These are phyloP conservation scores for Hyphopichia wangnamkhiaoensis DNA, from an alignment of 1,139 yeast species.

Conservation along the genomic window DNA sequence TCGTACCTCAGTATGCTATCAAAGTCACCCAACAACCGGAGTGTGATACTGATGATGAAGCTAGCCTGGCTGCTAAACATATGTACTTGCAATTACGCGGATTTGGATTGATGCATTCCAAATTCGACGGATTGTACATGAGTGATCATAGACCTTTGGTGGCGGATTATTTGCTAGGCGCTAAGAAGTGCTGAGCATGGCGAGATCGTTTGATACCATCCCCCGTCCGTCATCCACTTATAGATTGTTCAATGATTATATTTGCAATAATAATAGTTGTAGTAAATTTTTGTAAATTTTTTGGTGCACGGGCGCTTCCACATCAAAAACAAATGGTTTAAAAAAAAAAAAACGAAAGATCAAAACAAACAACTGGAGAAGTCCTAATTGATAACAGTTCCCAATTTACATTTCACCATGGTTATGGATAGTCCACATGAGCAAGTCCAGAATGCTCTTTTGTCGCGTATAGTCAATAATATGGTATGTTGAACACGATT, in stretches of 20 bases:
- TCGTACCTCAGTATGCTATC: conserved; percentile 37
- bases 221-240: too few relatives aligned
- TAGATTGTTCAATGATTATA: too few relatives aligned
- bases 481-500: conserved; percentile 50
- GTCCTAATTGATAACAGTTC: neutral
- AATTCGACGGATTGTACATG: conserved; percentile 42
- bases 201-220: too few relatives aligned
- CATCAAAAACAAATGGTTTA: neutral
- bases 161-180: conserved; percentile 34
- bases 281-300: neutral
- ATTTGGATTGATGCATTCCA: conserved; percentile 50
- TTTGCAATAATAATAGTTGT: too few relatives aligned
- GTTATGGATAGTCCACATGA: conserved; percentile 88
- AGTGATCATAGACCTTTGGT: conserved; percentile 60
- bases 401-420: neutral
- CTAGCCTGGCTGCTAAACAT: conserved; percentile 8
- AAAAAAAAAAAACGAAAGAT: neutral
- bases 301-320: neutral
- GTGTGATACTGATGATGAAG: conserved; percentile 16
- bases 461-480: conserved; percentile 74
- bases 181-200: conserved; percentile 3
- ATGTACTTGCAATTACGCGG: conserved; percentile 24
- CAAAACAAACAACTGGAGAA: neutral
- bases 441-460: conserved; percentile 75
- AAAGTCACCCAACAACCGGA: conserved; percentile 18